Base-by-base conservation (phyloP, 2,329 filamentous ascomycete genomes). In the Penicillium sp. region DNA sequence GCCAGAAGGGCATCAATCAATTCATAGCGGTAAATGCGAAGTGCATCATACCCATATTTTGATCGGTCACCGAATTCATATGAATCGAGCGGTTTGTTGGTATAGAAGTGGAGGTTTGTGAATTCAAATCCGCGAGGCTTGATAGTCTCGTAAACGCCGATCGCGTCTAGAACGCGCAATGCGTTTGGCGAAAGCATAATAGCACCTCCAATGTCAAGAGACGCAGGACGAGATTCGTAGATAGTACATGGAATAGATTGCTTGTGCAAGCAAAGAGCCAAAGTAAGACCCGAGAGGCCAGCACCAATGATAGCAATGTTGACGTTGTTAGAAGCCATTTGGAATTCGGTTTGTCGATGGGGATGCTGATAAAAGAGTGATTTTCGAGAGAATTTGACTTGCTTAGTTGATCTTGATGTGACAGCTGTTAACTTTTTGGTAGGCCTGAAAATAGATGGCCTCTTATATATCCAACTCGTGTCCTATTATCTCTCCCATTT, bases 171-270 rank as follows among this genome's bases (percentile, higher is more conserved):
- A 34, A 85, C 73, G 3, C 76, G 75, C 1, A 87, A 75, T 0
- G 82, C 81, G 49, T 86, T 86, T 5, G 84, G 83, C 0, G 83
- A 83, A 2, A 86, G 76, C 79, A 85, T 83, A 26, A 87, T 72
- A 1, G 81, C 82, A 2, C 83, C 83, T 16, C 80, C 80, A 21
- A 79, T 78, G 54, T 80, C 74, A 2, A 78, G 72, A 1, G 77
- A 72, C 0, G 74, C 73, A 0, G 70, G 54, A 8, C 79, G 76
- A 13, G 75, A 71, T 56, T 86, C 83, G 56, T 83, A 86, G 47
- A 86, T 69, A 2, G 71, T 79, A 54, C 71, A 75, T 5, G 72
- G 59, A 39, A 87, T 85, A 36, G 72, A 71, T 52, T 81, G 74
- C 26, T 78, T 71, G 52, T 84, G 77, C 0, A 87, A 72, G 2